These are phyloP conservation scores for Rhynchospora tenuis DNA, from an alignment of 176 grass and related monocot genomes.

Conservation along the genomic window DNA sequence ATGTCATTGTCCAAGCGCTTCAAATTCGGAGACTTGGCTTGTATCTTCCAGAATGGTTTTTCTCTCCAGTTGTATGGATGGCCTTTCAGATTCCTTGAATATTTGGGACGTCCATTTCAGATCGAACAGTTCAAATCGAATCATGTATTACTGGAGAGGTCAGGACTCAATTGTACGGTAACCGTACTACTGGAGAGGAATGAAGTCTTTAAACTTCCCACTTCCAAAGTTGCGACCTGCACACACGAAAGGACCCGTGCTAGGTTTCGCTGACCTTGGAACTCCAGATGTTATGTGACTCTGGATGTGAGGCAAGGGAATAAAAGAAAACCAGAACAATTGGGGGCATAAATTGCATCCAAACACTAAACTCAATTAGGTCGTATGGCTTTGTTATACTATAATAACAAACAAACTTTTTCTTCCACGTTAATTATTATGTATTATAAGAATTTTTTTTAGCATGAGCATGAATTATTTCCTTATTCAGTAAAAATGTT, in stretches of 20 bases:
- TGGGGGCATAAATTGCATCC: no score
- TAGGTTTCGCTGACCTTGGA: not conserved
- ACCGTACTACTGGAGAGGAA: not conserved
- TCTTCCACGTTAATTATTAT: no score
- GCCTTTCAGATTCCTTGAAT: no score
- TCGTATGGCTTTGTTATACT: no score
- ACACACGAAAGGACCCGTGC: not conserved
- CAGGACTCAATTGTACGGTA: no score
- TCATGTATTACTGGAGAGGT: no score
- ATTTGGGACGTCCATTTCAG: not conserved
- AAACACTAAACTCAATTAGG: no score
- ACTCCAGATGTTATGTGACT: not conserved
- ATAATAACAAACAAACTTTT: no score
- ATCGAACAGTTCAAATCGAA: not conserved
- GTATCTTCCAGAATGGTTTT: not conserved
- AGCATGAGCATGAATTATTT: no score
- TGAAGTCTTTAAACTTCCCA: not conserved
- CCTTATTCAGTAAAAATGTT: no score
- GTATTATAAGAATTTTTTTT: no score
- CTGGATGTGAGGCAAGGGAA: not conserved
- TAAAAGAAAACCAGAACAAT: not conserved
- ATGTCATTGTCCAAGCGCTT: not conserved
- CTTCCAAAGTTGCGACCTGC: not conserved
- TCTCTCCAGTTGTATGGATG: not conserved
- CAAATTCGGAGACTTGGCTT: conserved; percentile 1